phyloP scores from a whole-genome alignment of 345 rosid species.

The Sonneratia caseolaris region DNA sequence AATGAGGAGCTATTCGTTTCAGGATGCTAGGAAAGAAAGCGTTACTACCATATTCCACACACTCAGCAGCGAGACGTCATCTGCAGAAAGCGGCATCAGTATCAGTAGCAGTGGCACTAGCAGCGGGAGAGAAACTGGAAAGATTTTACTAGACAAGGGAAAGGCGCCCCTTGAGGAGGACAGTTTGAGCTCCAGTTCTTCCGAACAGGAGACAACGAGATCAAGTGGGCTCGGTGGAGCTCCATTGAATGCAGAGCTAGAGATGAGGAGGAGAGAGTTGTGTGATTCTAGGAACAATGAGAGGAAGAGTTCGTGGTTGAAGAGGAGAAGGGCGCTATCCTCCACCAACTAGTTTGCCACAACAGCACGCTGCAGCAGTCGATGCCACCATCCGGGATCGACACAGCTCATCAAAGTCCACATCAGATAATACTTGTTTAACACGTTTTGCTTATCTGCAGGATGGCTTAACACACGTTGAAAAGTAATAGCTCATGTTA shows the following conservation, averaged over 20 bases:
- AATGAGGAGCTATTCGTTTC: conserved; percentile 45
- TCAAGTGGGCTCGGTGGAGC: conserved; percentile 18
- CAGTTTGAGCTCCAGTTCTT: conserved; percentile 1
- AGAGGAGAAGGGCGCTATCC: conserved; percentile 30
- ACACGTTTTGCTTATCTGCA: too few relatives aligned
- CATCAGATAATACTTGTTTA: background rate
- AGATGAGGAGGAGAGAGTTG: conserved; percentile 5
- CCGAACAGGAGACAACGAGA: conserved; percentile 10
- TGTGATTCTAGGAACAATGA: conserved; percentile 3
- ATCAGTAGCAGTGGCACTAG: conserved; percentile 7
- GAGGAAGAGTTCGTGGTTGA: conserved; percentile 20
- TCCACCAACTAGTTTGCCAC: conserved; percentile 14
- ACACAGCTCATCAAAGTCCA: background rate
- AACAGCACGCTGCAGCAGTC: background rate
- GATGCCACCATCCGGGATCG: background rate
- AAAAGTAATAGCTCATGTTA: too few relatives aligned
- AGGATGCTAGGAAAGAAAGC: conserved; percentile 32
- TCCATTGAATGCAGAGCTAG: conserved; percentile 7
- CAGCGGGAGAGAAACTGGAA: conserved; percentile 7
- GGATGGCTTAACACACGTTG: too few relatives aligned
- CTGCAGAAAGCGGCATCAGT: conserved; percentile 3
- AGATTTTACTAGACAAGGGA: conserved; percentile 10
- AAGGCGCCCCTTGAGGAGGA: conserved; percentile 19
- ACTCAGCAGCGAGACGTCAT: conserved; percentile 29
- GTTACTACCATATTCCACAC: conserved; percentile 31